Evolutionary conservation across 108 stramenopile genomes (phyloP).

Genomic region (Parmales sp.): DNA sequence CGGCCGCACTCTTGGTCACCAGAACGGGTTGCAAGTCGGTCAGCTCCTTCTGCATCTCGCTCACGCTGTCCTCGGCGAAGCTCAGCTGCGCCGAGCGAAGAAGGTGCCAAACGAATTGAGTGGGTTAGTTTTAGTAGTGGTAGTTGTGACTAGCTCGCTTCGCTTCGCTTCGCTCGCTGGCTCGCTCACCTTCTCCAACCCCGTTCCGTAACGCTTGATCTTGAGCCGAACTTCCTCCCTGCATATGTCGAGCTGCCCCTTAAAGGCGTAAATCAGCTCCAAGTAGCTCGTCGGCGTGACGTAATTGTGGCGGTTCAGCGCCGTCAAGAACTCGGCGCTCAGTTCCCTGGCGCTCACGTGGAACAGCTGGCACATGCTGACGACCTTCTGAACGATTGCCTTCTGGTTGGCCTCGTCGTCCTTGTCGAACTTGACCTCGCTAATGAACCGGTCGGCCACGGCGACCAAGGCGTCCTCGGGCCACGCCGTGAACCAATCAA

Average conservation of each 20-base stretch:
- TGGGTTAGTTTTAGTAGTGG: no score
- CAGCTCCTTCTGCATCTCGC: slow-evolving; percentile 41
- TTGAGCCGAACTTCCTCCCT: slow-evolving; percentile 26
- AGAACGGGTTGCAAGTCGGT: slow-evolving; percentile 43
- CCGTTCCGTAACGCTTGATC: slow-evolving; percentile 31
- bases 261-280: slow-evolving; percentile 50
- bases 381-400: slow-evolving; percentile 25
- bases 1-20: slow-evolving; percentile 28
- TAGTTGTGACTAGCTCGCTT: slow-evolving; percentile 34
- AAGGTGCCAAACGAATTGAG: no score
- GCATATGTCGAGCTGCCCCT: slow-evolving; percentile 27
- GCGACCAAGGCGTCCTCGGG: slow-evolving; percentile 48
- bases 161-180: slow-evolving; percentile 31
- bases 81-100: slow-evolving; percentile 32
- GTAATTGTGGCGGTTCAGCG: slow-evolving; percentile 39
- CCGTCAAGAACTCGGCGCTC: slow-evolving; percentile 21
- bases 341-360: slow-evolving; percentile 32
- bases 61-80: slow-evolving; percentile 44
- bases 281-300: slow-evolving; percentile 59
- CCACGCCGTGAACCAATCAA: slow-evolving; percentile 62
- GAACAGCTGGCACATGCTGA: slow-evolving; percentile 45
- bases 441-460: slow-evolving; percentile 44
- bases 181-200: slow-evolving; percentile 41
- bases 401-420: slow-evolving; percentile 10
- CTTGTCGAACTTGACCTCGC: slow-evolving; percentile 25